Evolutionary conservation across 139 green algal species (phyloP).

Genomic region (Bryopsis sp.): DNA sequence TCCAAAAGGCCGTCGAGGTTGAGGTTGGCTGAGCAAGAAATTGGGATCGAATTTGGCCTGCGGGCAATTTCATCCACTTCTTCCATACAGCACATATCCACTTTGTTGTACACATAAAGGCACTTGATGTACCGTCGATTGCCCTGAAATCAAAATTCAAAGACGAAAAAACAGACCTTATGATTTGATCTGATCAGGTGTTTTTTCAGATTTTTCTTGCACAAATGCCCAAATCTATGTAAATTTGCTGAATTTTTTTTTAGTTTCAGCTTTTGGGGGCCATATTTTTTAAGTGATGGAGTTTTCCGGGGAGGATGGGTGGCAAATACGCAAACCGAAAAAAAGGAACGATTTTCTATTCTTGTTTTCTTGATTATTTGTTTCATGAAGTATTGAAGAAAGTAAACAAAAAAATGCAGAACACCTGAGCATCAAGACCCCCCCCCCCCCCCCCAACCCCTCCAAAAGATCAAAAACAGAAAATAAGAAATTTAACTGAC

Average conservation of each 20-base stretch:
- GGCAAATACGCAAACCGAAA: too few relatives aligned
- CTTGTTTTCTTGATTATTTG: too few relatives aligned
- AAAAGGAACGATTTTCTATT: too few relatives aligned
- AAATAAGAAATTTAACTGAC: not conserved
- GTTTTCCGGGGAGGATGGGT: too few relatives aligned
- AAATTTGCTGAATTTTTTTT: not conserved
- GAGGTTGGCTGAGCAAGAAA: slow-evolving; percentile 75
- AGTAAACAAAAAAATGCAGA: too few relatives aligned
- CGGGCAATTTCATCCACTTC: slow-evolving; percentile 88
- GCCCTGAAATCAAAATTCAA: slow-evolving; percentile 30
- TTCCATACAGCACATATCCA: slow-evolving; percentile 85
- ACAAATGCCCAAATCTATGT: too few relatives aligned
- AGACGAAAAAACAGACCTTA: not conserved
- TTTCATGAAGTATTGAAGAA: too few relatives aligned
- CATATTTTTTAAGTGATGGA: too few relatives aligned
- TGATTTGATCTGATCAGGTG: not conserved
- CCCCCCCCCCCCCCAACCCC: too few relatives aligned
- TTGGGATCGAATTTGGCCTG: slow-evolving; percentile 70
- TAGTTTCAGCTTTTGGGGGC: too few relatives aligned
- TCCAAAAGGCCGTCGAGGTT: slow-evolving; percentile 90
- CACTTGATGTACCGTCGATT: slow-evolving; percentile 89
- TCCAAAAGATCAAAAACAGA: not conserved
- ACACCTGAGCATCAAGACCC: too few relatives aligned
- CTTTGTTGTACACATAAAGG: slow-evolving; percentile 99
- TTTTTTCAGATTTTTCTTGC: not conserved